Evolutionary conservation across 2,329 filamentous ascomycete species (phyloP), one percentile per base, ranked within the genome.

Genomic region (Zymoseptoria brevis): DNA sequence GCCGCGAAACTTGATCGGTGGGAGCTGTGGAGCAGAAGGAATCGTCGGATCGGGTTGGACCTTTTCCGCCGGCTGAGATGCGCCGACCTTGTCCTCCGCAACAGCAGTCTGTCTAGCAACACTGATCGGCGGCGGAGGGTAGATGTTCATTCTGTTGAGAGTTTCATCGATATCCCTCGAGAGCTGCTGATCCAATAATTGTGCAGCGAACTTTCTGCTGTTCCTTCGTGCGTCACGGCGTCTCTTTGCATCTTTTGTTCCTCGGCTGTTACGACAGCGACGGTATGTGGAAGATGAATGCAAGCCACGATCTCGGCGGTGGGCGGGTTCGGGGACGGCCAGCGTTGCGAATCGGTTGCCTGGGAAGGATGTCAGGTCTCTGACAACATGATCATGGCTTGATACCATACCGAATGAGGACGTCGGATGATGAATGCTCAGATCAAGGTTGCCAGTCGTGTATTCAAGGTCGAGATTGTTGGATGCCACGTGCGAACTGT

Each of bases 261-360:
- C 66, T 19, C 69, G 61, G 48, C 64, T 67, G 56, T 70, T 64
- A 19, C 69, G 67, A 19, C 59, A 58, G 11, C 69, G 67, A 30
- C 66, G 68, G 35, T 59, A 60, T 19, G 59, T 55, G 13, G 53
- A 56, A 11, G 62, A 54, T 4, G 57, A 51, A 8, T 62, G 51
- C 50, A 59, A 54, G 21, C 61, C 59, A 21, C 62, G 53, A n/a
- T 64, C 63, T 21, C 60, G 61, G 21, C 55, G 58, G n/a, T 55
- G 30, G 9, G 57, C 55, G 41, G 60, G 57, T 53, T 59, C 24
- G 30, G 62, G 60, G 11, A 61, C 22, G 6, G 63, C 61, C 35
- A 71, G 60, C 11, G 63, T 48, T 9, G 64, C 62, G 64, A 69
- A 71, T 29, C 68, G 68, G 49, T 71, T 71, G 57, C 53, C 67